Evolutionary conservation across 2,329 filamentous ascomycete species (phyloP).

Genomic region (Colletotrichum sp.): DNA sequence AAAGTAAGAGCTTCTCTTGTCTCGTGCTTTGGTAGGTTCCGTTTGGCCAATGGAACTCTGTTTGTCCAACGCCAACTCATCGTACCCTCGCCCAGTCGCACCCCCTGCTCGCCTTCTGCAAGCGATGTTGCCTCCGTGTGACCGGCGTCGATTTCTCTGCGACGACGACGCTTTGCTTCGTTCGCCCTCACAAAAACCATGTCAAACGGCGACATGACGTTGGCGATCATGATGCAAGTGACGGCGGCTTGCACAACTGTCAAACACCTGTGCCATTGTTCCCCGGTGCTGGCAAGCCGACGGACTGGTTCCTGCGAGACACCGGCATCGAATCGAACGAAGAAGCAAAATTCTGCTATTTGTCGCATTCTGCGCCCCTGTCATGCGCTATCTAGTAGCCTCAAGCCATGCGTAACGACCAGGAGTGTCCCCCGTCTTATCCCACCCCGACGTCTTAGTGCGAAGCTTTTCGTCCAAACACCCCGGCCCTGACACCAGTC

Average conservation of each 20-base stretch:
- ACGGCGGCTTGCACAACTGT: neutral
- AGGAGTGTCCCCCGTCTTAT: neutral
- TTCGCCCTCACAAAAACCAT: neutral
- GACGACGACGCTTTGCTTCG: neutral
- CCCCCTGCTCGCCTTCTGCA: neutral
- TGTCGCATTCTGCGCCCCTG: neutral
- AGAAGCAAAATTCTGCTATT: neutral
- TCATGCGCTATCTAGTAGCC: neutral
- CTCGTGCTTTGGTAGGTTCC: neutral
- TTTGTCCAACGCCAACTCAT: neutral
- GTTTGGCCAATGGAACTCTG: neutral
- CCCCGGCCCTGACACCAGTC: neutral
- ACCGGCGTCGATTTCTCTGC: neutral
- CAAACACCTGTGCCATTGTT: conserved; percentile 11
- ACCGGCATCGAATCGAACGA: neutral
- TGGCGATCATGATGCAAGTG: conserved; percentile 13
- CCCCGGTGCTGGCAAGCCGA: neutral
- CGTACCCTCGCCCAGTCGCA: neutral
- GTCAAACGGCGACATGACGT: conserved; percentile 4
- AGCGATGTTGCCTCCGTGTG: neutral
- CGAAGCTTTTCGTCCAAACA: conserved; percentile 8
- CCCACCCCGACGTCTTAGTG: neutral
- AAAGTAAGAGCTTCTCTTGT: neutral
- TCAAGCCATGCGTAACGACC: conserved; percentile 18
- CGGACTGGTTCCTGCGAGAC: conserved; percentile 11